phyloP scores from a whole-genome alignment of 192 early-diverging fungal species.

The Coemansia sp. region DNA sequence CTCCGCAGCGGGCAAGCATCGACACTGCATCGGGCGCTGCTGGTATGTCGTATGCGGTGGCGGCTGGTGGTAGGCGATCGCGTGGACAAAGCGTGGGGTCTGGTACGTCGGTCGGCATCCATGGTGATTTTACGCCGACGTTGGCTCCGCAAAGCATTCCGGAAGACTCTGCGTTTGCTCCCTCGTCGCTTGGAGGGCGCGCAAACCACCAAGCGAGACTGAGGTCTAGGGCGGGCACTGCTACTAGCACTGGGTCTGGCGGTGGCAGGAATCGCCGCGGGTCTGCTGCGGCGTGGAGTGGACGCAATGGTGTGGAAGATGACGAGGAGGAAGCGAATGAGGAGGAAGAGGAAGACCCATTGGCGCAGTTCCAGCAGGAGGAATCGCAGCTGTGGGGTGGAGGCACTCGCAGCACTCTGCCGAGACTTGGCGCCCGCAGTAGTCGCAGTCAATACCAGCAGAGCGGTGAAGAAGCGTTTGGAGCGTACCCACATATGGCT shows the following conservation, averaged over 20 bases:
- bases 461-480: background rate
- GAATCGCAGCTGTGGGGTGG: conserved; percentile 56
- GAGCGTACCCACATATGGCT: conserved; percentile 22
- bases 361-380: conserved; percentile 55
- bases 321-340: background rate
- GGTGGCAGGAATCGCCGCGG: conserved; percentile 7
- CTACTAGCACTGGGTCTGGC: conserved; percentile 28
- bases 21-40: conserved; percentile 27
- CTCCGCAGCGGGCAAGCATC: conserved; percentile 39
- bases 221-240: conserved; percentile 38
- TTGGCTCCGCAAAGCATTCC: conserved; percentile 33
- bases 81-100: conserved; percentile 46
- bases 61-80: conserved; percentile 24
- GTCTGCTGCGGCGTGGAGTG: conserved; percentile 6
- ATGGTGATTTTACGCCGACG: conserved; percentile 48
- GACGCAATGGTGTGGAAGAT: conserved; percentile 9
- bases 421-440: conserved; percentile 34
- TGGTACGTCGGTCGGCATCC: conserved; percentile 25
- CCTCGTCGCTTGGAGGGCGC: conserved; percentile 7
- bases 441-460: conserved; percentile 6
- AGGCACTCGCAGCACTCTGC: conserved; percentile 45
- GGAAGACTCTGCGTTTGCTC: conserved; percentile 4
- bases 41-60: conserved; percentile 2
- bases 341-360: conserved; percentile 34
- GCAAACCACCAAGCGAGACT: conserved; percentile 16